Evolutionary conservation across 2,329 filamentous ascomycete genomes (phyloP).

Genomic region (Mollisiaceae sp.): DNA sequence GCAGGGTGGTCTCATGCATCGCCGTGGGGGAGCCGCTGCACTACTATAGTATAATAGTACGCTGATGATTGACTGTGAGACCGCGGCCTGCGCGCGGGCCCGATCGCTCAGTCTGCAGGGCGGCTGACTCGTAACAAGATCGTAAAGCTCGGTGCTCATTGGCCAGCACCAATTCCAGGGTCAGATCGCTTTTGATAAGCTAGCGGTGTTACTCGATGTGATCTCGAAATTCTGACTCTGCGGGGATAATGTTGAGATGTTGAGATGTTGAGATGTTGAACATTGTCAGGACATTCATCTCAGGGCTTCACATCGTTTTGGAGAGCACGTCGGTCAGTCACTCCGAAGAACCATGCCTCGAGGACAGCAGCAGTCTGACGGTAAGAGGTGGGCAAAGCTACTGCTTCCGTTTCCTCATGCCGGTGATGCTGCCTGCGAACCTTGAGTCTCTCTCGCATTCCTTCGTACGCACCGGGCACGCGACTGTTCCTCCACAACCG

Average conservation of each 20-base stretch:
- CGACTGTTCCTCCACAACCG: neutral
- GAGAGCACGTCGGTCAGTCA: neutral
- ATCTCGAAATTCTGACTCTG: slow-evolving; percentile 5
- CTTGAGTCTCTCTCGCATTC: neutral
- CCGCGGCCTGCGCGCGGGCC: too few species aligned
- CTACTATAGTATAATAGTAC: too few species aligned
- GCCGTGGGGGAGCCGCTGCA: too few species aligned
- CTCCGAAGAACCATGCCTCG: neutral
- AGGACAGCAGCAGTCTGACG: neutral
- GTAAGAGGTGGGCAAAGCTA: neutral
- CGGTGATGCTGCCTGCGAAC: neutral
- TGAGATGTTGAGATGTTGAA: neutral
- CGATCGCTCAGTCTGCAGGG: too few species aligned
- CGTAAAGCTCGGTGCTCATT: neutral
- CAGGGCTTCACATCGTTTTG: neutral
- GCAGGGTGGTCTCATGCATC: too few species aligned
- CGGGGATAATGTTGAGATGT: neutral
- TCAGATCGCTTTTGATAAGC: neutral
- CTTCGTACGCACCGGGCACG: neutral
- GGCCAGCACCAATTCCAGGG: neutral
- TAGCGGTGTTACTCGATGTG: slow-evolving; percentile 6
- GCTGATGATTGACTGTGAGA: too few species aligned
- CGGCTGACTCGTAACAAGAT: too few species aligned
- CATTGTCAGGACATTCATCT: neutral
- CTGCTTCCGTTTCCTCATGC: neutral